phyloP scores from a whole-genome alignment of 768 basidiomycete genomes.

The Panellus pusillus region DNA sequence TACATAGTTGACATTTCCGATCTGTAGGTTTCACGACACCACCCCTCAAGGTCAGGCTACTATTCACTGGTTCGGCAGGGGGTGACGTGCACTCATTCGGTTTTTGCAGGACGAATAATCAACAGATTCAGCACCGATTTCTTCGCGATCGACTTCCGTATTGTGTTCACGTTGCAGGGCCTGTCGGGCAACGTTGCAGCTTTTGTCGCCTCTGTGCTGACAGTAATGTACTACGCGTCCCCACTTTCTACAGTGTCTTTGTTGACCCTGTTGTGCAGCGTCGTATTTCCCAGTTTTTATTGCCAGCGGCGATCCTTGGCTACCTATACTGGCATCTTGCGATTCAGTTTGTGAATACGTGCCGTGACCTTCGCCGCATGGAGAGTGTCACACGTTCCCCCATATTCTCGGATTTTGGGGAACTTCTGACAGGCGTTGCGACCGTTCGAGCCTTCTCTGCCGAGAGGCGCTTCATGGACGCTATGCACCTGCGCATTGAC shows the following conservation, averaged over 20 bases:
- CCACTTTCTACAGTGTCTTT: background rate
- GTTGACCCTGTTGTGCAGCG: background rate
- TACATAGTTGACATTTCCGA: background rate
- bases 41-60: constrained; percentile 65
- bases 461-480: constrained; percentile 73
- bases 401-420: constrained; percentile 80
- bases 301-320: background rate
- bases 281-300: constrained; percentile 3
- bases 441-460: constrained; percentile 80
- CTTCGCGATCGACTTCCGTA: constrained; percentile 79
- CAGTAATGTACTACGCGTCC: background rate
- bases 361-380: constrained; percentile 1
- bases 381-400: constrained; percentile 33
- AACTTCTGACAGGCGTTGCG: constrained; percentile 83
- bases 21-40: constrained; percentile 38
- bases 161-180: constrained; percentile 64
- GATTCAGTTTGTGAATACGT: background rate
- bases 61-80: background rate
- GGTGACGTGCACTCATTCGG: background rate
- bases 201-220: constrained; percentile 65
- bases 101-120: constrained; percentile 65
- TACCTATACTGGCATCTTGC: background rate
- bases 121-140: constrained; percentile 77
- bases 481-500: constrained; percentile 74
- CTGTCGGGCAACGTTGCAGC: constrained; percentile 72